Percentiles rank a stretch among this genome's conserved stretches.
Evolutionary conservation across 345 rosid genomes (phyloP).

Genomic region (Toxicodendron radicans): DNA sequence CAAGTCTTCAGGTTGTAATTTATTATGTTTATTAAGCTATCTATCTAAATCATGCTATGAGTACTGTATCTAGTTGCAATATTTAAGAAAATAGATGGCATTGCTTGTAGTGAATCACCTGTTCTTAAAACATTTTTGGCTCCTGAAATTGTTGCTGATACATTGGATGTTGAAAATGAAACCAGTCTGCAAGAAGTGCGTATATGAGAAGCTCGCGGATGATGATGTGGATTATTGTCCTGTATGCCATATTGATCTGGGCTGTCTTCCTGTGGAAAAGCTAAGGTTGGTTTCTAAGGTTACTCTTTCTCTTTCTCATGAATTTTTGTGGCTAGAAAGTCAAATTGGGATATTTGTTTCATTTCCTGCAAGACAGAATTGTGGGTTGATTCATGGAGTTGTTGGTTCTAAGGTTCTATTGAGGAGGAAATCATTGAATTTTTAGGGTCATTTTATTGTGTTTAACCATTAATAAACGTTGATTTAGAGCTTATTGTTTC

Average conservation of each 20-base stretch:
- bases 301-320: not conserved
- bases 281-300: conserved; percentile 41
- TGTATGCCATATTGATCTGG: conserved; percentile 70
- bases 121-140: not conserved
- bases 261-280: conserved; percentile 63
- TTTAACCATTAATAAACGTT: not conserved
- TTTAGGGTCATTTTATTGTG: not conserved
- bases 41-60: not conserved
- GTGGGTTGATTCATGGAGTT: not conserved
- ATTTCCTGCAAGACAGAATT: not conserved
- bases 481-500: not conserved
- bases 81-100: not conserved
- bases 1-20: not conserved
- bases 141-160: conserved; percentile 14
- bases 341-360: not conserved
- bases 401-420: not conserved
- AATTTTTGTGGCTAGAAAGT: not conserved
- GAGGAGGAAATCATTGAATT: not conserved
- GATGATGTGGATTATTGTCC: conserved; percentile 71
- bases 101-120: not conserved
- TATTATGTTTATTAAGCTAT: not conserved
- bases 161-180: conserved; percentile 20
- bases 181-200: conserved; percentile 81
- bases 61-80: not conserved
- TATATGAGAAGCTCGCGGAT: conserved; percentile 63